Conservation (phyloP, 2,329 filamentous ascomycete species). For the Ceratocystis smalleyi region DNA sequence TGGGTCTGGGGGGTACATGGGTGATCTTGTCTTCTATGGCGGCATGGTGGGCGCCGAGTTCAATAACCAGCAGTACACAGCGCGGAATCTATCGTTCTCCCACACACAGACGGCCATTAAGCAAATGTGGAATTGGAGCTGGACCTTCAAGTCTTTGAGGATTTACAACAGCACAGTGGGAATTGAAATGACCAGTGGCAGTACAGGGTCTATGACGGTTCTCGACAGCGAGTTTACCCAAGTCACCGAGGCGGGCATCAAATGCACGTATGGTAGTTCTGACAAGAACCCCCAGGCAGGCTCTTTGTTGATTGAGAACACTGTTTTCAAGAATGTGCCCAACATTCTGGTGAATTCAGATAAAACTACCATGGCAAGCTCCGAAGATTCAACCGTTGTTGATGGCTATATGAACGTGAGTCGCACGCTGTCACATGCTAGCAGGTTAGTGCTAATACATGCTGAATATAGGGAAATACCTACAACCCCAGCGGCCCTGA, state of each 20-base stretch:
- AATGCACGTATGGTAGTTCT: constrained; percentile 38
- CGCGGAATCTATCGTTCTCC: constrained; percentile 51
- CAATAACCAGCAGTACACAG: constrained; percentile 59
- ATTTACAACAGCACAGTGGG: constrained; percentile 51
- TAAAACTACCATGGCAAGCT: constrained; percentile 28
- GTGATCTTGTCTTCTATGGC: constrained; percentile 55
- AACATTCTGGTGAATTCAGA: constrained; percentile 27
- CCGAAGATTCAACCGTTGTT: neutral
- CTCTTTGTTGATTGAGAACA: constrained; percentile 34
- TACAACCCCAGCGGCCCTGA: constrained; percentile 37
- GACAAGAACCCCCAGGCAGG: constrained; percentile 37
- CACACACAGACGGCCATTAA: constrained; percentile 49
- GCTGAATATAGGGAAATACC: constrained; percentile 41
- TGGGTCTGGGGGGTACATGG: constrained; percentile 50
- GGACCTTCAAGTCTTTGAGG: constrained; percentile 52
- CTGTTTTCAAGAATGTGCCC: constrained; percentile 25
- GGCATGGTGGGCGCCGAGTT: constrained; percentile 42
- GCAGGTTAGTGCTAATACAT: neutral
- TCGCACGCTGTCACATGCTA: neutral
- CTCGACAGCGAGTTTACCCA: constrained; percentile 53
- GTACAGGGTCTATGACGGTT: constrained; percentile 59
- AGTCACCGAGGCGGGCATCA: constrained; percentile 12
- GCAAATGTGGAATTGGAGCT: constrained; percentile 64
- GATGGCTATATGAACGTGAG: constrained; percentile 23
- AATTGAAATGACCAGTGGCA: constrained; percentile 47